Percentiles rank a stretch among this genome's conserved stretches.
Evolutionary conservation across 2,329 filamentous ascomycete genomes (phyloP).

Genomic region (Pseudogymnoascus sp.): DNA sequence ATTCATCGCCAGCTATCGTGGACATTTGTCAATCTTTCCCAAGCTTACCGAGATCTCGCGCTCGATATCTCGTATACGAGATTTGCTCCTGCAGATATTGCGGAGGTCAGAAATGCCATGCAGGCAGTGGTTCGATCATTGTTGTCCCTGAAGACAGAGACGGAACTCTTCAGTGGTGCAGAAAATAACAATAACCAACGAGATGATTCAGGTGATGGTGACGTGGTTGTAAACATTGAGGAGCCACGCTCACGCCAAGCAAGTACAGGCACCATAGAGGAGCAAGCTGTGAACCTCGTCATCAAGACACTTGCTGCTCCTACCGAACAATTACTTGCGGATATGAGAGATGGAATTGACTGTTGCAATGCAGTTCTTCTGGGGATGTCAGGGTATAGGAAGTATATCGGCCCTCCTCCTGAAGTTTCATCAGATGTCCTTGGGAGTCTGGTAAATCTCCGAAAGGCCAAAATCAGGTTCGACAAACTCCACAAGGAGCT

Average conservation of each 20-base stretch:
- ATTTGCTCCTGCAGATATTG: conserved; percentile 42
- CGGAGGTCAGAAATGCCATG: conserved; percentile 43
- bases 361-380: conserved; percentile 45
- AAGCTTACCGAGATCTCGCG: conserved; percentile 46
- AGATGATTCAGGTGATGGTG: conserved; percentile 13
- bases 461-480: conserved; percentile 37
- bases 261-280: conserved; percentile 23
- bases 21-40: conserved; percentile 47
- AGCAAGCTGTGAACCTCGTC: conserved; percentile 26
- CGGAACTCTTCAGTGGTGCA: conserved; percentile 34
- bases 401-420: conserved; percentile 36
- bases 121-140: conserved; percentile 46
- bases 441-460: conserved; percentile 33
- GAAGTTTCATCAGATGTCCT: conserved; percentile 36
- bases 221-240: conserved; percentile 32
- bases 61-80: conserved; percentile 48
- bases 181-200: conserved; percentile 6
- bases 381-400: conserved; percentile 43
- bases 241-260: conserved; percentile 17
- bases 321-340: conserved; percentile 37
- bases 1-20: conserved; percentile 38
- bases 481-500: conserved; percentile 39
- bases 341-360: conserved; percentile 37
- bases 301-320: conserved; percentile 35
- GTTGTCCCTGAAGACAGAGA: conserved; percentile 42